phyloP scores from a whole-genome alignment of 257 asterid species.

The Henckelia pumila region DNA sequence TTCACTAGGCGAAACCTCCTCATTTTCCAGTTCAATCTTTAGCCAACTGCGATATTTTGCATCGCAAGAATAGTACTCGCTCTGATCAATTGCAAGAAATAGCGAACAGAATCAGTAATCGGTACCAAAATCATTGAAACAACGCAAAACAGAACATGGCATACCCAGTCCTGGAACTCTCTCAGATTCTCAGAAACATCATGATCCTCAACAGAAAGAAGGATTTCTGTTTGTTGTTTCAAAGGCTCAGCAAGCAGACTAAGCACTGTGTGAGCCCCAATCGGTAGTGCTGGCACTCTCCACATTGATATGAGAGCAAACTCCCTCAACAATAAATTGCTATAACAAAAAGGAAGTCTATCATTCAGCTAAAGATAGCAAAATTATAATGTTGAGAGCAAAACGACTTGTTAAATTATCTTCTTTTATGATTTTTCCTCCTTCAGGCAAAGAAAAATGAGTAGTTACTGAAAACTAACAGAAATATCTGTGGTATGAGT shows the following conservation, averaged over 20 bases:
- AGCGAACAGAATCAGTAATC: slow-evolving; percentile 26
- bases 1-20: slow-evolving; percentile 61
- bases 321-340: slow-evolving; percentile 95
- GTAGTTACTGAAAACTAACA: not conserved
- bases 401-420: slow-evolving; percentile 3
- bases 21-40: slow-evolving; percentile 60
- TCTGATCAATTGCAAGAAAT: slow-evolving; percentile 45
- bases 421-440: not conserved
- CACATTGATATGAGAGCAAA: slow-evolving; percentile 96
- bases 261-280: slow-evolving; percentile 89
- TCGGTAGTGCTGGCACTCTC: slow-evolving; percentile 93
- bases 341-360: slow-evolving; percentile 34
- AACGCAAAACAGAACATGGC: slow-evolving; percentile 24
- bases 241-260: slow-evolving; percentile 96
- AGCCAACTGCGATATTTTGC: slow-evolving; percentile 95
- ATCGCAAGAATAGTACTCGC: slow-evolving; percentile 93
- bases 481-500: not conserved
- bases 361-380: slow-evolving; percentile 25
- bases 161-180: slow-evolving; percentile 98
- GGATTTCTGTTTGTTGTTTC: slow-evolving; percentile 69
- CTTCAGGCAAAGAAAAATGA: not conserved
- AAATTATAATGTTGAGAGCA: slow-evolving; percentile 1
- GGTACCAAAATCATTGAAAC: slow-evolving; percentile 19
- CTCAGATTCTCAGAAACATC: slow-evolving; percentile 68
- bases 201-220: slow-evolving; percentile 51